A percentile compares a stretch with the other conserved stretches of the same genome.
phyloP scores from a whole-genome alignment of 148 eudicot genomes.

The Oxyria digyna region DNA sequence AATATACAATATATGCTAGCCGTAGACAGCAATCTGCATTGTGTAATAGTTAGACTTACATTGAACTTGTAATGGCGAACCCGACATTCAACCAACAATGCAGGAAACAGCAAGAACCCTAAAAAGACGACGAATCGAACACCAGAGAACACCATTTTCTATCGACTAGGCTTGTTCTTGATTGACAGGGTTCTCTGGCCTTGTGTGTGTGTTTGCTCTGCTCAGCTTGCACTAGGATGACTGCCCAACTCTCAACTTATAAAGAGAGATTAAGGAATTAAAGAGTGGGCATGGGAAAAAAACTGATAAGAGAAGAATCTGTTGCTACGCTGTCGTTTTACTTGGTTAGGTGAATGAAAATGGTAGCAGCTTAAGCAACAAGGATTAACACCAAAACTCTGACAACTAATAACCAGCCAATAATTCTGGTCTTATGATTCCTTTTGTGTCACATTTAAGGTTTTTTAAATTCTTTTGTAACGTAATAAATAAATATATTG shows the following conservation, averaged over 20 bases:
- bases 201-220: not conserved
- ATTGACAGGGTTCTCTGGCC: not conserved
- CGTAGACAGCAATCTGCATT: not conserved
- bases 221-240: not conserved
- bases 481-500: not conserved
- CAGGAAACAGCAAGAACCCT: slow-evolving; percentile 23
- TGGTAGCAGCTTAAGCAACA: slow-evolving; percentile 2
- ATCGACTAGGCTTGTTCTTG: not conserved
- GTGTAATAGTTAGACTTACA: slow-evolving; percentile 23
- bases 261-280: not conserved
- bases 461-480: not conserved
- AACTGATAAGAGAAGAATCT: not conserved
- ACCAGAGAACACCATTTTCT: slow-evolving; percentile 4
- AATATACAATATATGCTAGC: too few relatives aligned
- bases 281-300: too few relatives aligned
- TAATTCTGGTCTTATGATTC: not conserved
- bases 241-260: not conserved
- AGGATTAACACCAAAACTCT: not conserved
- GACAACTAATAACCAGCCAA: not conserved
- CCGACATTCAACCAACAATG: slow-evolving; percentile 22
- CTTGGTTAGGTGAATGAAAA: slow-evolving; percentile 49
- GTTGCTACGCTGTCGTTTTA: slow-evolving; percentile 53
- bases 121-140: slow-evolving; percentile 17
- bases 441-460: not conserved
- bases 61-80: slow-evolving; percentile 58